phyloP scores from a whole-genome alignment of 2,329 filamentous ascomycete species.

The Hymenoscyphus scutula region DNA sequence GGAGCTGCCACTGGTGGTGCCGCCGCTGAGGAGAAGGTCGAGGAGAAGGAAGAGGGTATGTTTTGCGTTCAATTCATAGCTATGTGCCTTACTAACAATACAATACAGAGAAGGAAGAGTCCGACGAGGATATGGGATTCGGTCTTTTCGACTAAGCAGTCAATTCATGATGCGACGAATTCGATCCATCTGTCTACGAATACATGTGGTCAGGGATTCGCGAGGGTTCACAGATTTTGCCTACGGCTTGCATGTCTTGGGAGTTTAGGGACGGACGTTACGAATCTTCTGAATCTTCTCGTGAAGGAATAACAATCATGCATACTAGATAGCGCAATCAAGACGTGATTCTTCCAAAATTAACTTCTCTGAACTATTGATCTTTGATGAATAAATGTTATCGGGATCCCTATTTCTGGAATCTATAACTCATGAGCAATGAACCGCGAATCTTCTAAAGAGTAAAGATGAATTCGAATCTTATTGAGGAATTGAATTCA shows the following conservation, averaged over 20 bases:
- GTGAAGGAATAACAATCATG: conserved; percentile 28
- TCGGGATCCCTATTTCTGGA: background rate
- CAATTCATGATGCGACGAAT: conserved; percentile 26
- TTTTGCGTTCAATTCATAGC: conserved; percentile 37
- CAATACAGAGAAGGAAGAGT: conserved; percentile 60
- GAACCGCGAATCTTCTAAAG: background rate
- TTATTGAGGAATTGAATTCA: too few relatives aligned
- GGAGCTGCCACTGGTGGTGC: conserved; percentile 66
- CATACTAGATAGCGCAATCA: conserved; percentile 33
- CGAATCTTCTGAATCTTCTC: conserved; percentile 24
- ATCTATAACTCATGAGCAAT: background rate
- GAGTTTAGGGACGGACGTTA: conserved; percentile 24
- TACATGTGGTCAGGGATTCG: conserved; percentile 28
- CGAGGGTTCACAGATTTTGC: conserved; percentile 34
- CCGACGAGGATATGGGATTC: conserved; percentile 75
- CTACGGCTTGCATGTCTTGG: conserved; percentile 31
- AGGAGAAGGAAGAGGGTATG: conserved; percentile 83
- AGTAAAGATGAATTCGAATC: too few relatives aligned
- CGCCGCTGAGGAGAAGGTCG: conserved; percentile 62
- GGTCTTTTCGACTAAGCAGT: conserved; percentile 70
- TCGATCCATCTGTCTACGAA: conserved; percentile 26
- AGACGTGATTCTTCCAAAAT: conserved; percentile 36
- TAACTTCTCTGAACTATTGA: background rate
- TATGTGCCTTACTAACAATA: conserved; percentile 26
- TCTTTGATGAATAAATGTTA: background rate